Evolutionary conservation across 1,139 yeast genomes (phyloP).

Genomic region (Saccharomyces uvarum): DNA sequence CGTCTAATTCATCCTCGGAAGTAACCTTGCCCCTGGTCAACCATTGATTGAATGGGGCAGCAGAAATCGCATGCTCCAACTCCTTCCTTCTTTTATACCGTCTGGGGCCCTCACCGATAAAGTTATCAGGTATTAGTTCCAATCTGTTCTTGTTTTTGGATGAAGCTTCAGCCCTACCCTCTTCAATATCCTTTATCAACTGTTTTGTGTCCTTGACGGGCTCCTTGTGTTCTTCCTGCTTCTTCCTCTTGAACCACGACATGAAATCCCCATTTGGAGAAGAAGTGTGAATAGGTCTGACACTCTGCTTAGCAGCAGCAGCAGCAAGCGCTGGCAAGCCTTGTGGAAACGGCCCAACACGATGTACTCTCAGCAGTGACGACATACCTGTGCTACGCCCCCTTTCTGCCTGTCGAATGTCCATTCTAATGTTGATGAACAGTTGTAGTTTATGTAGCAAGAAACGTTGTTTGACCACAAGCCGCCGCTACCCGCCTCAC

Average conservation of each 20-base stretch:
- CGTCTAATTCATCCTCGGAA: constrained; percentile 22
- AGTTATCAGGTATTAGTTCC: constrained; percentile 24
- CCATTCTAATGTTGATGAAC: not conserved
- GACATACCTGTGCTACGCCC: not conserved
- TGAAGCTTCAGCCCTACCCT: constrained; percentile 9
- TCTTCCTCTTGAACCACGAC: constrained; percentile 34
- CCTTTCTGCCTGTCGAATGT: not conserved
- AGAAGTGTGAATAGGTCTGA: not conserved
- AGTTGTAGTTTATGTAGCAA: not conserved
- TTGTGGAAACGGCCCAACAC: not conserved
- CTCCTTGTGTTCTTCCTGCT: constrained; percentile 9
- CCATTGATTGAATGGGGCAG: constrained; percentile 31
- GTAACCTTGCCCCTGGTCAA: constrained; percentile 27
- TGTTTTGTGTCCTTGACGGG: constrained; percentile 16
- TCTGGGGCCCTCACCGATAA: constrained; percentile 23
- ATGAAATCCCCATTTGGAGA: constrained; percentile 27
- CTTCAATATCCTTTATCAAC: constrained; percentile 21
- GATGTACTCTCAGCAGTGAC: not conserved
- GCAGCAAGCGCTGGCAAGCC: not conserved
- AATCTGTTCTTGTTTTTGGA: constrained; percentile 9
- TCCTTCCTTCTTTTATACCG: constrained; percentile 10
- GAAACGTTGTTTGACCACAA: not conserved
- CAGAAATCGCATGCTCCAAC: constrained; percentile 6
- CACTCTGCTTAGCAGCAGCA: not conserved
- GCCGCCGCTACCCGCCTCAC: not conserved